Evolutionary conservation across 257 asterid genomes (phyloP).

Genomic region (Solanum chmielewskii): DNA sequence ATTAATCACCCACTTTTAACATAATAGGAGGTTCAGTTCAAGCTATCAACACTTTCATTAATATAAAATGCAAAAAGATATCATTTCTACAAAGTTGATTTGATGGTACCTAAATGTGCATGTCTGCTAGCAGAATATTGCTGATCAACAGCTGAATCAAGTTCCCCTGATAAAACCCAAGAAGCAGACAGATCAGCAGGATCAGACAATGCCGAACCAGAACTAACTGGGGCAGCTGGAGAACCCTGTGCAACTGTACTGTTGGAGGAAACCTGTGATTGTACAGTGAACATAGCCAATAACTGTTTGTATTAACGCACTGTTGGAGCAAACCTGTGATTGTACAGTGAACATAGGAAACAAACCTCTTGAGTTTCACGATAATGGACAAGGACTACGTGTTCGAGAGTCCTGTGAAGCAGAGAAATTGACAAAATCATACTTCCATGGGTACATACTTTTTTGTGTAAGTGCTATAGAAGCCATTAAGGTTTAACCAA

Average conservation of each 20-base stretch:
- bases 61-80: neutral
- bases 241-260: slow-evolving; percentile 53
- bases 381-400: slow-evolving; percentile 90
- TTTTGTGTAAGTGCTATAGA: neutral
- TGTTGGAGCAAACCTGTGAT: slow-evolving; percentile 48
- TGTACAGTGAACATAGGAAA: slow-evolving; percentile 12
- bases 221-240: slow-evolving; percentile 53
- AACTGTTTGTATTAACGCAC: neutral
- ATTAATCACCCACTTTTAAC: neutral
- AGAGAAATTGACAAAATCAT: neutral
- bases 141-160: slow-evolving; percentile 21
- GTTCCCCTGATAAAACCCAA: slow-evolving; percentile 28
- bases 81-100: neutral
- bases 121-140: slow-evolving; percentile 2
- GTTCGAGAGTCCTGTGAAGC: slow-evolving; percentile 67
- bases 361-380: slow-evolving; percentile 96
- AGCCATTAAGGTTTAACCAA: neutral
- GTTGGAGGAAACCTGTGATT: slow-evolving; percentile 61
- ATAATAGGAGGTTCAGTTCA: neutral
- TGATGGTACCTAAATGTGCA: slow-evolving; percentile 17
- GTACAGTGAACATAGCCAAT: slow-evolving; percentile 1
- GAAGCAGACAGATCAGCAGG: slow-evolving; percentile 21
- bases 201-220: slow-evolving; percentile 22
- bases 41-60: neutral
- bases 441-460: neutral